Evolutionary conservation across 805 yeast genomes (phyloP), one percentile per base, ranked within the genome.

Genomic region (Metschnikowia bowlesiae): DNA sequence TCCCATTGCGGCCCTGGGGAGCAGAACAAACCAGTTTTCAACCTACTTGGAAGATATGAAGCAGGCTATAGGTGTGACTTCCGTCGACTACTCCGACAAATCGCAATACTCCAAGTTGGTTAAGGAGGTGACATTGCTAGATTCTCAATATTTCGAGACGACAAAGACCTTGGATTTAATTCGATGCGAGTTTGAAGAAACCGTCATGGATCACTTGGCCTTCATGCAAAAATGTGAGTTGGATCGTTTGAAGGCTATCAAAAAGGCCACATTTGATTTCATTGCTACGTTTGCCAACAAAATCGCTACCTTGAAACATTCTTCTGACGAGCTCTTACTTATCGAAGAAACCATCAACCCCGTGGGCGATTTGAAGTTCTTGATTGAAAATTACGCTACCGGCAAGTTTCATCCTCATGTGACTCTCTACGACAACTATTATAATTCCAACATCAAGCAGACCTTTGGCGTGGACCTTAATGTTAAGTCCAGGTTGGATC

Each of bases 161-260:
- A 83, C 87, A 8, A 66, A 70, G 41, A 78, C 76, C 37, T 71
- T 87, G 55, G 96, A 89, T 61, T 72, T 74, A 40, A 65, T 80
- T 11, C 75, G 96, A 51, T 85, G 94, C 64, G 82, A 81, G 43
- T 74, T 87, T 43, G 96, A 89, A 65, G 92, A 86, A 60, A 63
- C 78, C 33, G 74, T 85, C 50, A 78, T 85, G 64, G 91, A 85
- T 57, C 91, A 87, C 61, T 70, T 85, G 46, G 68, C 83, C 22
- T 87, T 85, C 63, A 82, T 89, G 87, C 92, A 88, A 63, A 79
- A 83, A 59, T 88, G 94, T 69, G 96, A 89, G 67, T 65, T 80
- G 34, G 95, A 89, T 67, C 77, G 96, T 55, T 71, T 87, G 52
- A 76, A 78, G 55, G 94, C 94, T 0, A 70, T 89, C 53, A 87